Evolutionary conservation across 495 filamentous ascomycete species (phyloP), one percentile per base, ranked within the genome.

Genomic region (Penicillium herquei): DNA sequence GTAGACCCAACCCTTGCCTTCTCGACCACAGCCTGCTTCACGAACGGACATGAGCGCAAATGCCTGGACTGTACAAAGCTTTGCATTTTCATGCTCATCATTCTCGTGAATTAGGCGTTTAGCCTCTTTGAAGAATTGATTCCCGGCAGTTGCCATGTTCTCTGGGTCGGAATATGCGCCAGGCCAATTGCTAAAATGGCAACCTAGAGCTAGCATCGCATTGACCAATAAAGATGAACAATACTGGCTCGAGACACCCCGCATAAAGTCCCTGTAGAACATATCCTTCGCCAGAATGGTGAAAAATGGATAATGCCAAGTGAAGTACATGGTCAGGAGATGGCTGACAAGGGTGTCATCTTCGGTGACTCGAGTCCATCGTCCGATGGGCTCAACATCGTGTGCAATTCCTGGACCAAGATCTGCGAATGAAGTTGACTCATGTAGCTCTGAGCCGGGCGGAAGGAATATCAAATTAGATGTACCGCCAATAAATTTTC

Each of bases 271-370:
- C 16, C 87, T 80, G 60, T 87, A 94, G 70, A 98, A 98, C 26
- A 96, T 79, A 37, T 77, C 82, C 69, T 89, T 95, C n/a, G 92
- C 92, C 6, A 98, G 81, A 0, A 89, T 93, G 10, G 91, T 93
- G 73, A 98, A 98, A 70, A 91, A 98, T 10, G 93, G 87, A 68
- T 98, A 98, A 63, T 98, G 94, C 91, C 94, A 98, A 31, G 87
- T 88, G 72, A 98, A 97, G 72, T 98, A 98, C 90, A 97, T 92
- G 54, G 89, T 92, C 62, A 98, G 82, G 10, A 98, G 82, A 74
- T 98, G 95, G 12, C 83, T 81, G 57, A 98, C 83, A 9, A 96
- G 75, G 14, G 86, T 83, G 14, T 85, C 72, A 67, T 98, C 88
- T 41, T 83, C 78, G 8, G 93, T 96, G 17, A 96, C 92, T 35